Evolutionary conservation across 768 basidiomycete species (phyloP).

Genomic region (Solioccasus polychromus): DNA sequence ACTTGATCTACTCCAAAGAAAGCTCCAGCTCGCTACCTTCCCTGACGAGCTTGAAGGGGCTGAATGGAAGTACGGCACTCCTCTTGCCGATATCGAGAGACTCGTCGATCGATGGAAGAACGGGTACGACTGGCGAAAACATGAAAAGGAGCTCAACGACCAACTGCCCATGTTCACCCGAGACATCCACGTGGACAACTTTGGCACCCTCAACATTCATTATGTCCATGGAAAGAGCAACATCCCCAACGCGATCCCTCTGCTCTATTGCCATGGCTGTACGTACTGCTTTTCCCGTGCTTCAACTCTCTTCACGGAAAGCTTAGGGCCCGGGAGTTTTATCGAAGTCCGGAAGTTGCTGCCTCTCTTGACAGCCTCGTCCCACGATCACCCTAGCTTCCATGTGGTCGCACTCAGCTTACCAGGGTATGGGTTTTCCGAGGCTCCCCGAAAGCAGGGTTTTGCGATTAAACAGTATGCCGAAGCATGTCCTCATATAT

Average conservation of each 20-base stretch:
- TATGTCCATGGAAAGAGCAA: slow-evolving; percentile 55
- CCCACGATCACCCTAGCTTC: slow-evolving; percentile 50
- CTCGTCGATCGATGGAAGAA: slow-evolving; percentile 49
- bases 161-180: slow-evolving; percentile 54
- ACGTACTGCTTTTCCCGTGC: slow-evolving; percentile 8
- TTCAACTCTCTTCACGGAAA: neutral
- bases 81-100: slow-evolving; percentile 47
- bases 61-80: slow-evolving; percentile 50
- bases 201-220: slow-evolving; percentile 51
- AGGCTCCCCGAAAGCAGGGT: slow-evolving; percentile 50
- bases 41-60: slow-evolving; percentile 58
- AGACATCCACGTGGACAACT: slow-evolving; percentile 46
- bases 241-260: slow-evolving; percentile 46
- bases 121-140: slow-evolving; percentile 54
- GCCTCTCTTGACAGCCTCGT: slow-evolving; percentile 44
- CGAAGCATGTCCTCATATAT: slow-evolving; percentile 36
- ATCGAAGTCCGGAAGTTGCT: slow-evolving; percentile 56
- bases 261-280: slow-evolving; percentile 65
- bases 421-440: slow-evolving; percentile 63
- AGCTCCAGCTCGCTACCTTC: slow-evolving; percentile 46
- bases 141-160: slow-evolving; percentile 49
- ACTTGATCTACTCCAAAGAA: slow-evolving; percentile 40
- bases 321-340: slow-evolving; percentile 59
- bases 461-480: slow-evolving; percentile 52
- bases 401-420: slow-evolving; percentile 59